These are phyloP conservation scores for Agaricales sp. DNA, from an alignment of 1,284 basidiomycete species.

Conservation along the genomic window DNA sequence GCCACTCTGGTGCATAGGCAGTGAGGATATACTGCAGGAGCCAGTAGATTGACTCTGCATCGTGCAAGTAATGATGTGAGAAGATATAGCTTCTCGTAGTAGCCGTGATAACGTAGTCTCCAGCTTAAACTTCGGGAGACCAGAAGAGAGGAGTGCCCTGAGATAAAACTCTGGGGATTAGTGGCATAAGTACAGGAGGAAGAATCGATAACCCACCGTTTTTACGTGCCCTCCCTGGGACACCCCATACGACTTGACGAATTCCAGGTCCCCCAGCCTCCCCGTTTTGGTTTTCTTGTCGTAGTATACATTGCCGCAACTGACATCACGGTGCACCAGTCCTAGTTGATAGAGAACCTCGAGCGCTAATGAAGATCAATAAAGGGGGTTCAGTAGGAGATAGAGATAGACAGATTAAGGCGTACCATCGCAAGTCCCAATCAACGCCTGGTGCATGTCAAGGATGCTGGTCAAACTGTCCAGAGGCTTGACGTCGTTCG, in stretches of 20 bases:
- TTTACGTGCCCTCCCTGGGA: not conserved
- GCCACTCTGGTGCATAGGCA: too few species aligned
- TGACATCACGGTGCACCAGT: not conserved
- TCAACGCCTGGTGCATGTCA: not conserved
- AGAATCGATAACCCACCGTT: not conserved
- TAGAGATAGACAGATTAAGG: not conserved
- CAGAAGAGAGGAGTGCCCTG: not conserved
- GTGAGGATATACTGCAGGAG: not conserved
- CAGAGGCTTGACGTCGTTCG: not conserved
- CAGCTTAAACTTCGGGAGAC: not conserved
- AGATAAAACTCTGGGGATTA: not conserved
- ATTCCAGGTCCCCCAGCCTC: not conserved
- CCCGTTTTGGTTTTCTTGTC: not conserved
- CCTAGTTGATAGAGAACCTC: not conserved
- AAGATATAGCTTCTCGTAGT: not conserved
- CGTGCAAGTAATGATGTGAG: not conserved
- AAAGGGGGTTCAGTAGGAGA: not conserved
- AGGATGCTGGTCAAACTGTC: not conserved
- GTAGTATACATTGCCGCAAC: not conserved
- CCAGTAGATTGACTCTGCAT: not conserved
- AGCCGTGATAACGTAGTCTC: not conserved
- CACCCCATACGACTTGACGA: not conserved
- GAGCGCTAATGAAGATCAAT: not conserved
- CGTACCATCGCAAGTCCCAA: not conserved
- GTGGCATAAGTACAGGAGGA: not conserved